Base-by-base conservation (phyloP, 2,329 filamentous ascomycete genomes). In the Orbilia brochopaga region DNA sequence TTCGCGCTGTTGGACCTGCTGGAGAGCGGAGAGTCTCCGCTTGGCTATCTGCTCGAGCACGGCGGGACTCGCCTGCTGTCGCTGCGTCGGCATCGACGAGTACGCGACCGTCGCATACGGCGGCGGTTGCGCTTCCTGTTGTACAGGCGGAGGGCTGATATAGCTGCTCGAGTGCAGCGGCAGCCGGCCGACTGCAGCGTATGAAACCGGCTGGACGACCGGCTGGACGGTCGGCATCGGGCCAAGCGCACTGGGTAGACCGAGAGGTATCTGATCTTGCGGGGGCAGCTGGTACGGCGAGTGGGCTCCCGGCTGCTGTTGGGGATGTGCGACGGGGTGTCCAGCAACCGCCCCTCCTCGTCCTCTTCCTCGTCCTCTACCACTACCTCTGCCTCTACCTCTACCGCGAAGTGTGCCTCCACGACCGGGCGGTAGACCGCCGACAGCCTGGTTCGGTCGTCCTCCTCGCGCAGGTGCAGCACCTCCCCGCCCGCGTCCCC, bases 1-100 rank as follows among this genome's bases (percentile, higher is more conserved):
- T 27, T 70, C 66, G 11, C 32, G 58, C 27, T 46, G 35, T 10
- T 70, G 66, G 11, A 70, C 40, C 10, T 57, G 52, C n/a, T 62
- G 66, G 4, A 70, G 30, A 11, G 66, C 66, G 19, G 35, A 44
- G 2, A 70, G 32, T 19, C 64, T 70, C 10, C 66, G 40, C 21
- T 59, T 64, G 2, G 59, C 55, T 59, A 70, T 70, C 35, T 63
- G 52, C 19, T 53, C 59, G 8, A 55, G 37, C 24, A 59, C 53
- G 8, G 48, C 37, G 15, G 66, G 66, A 30, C 64, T 27, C 2
- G 55, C 55, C 24, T 24, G 27, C 10, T 23, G 44, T 27, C 61
- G 50, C 27, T 58, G 59, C 8, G 66, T 54, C 10, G 66, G 59
- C 8, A 44, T 44, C 21, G 35, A 21, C 30, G 35, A n/a, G 55